Base-by-base conservation (phyloP, 805 yeast species). In the Ogataea populi-albae region DNA sequence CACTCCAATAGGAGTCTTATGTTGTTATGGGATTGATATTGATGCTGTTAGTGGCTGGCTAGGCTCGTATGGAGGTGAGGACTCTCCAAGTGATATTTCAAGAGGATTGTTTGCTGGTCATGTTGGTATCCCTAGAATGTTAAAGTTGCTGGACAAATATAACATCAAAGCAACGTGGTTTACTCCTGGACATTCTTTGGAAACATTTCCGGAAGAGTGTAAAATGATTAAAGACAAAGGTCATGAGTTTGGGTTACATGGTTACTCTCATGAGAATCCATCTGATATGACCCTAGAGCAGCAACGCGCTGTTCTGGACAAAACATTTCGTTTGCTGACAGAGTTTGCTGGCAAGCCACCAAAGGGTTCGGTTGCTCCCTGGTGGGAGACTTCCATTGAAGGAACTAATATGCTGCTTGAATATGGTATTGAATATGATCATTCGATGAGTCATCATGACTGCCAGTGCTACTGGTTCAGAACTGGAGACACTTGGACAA, bases 41-140 rank as follows among this genome's bases (percentile, higher is more conserved):
- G 66, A 62, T 40, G 66, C 66, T 6, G 66, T 62, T 19, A 52
- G 62, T 10, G 65, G 64, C 3, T 62, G 66, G 66, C 49, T 62
- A 14, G 65, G 65, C 6, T 57, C 66, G 3, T 60, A 61, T 41
- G 65, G 65, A 10, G 66, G 66, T 11, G 62, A 58, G 40, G 65
- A 62, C 35, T 54, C 62, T 12, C 50, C 57, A 17, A 61, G 55
- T 41, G 66, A 62, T 35, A 57, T 62, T 18, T 62, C 65, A 3
- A 49, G 66, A 40, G 65, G 63, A 35, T 43, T 59, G 15, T 62
- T 58, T 56, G 66, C 65, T 11, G 66, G 66, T 14, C 57, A 59
- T 25, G 56, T 61, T 16, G 66, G 66, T 20, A 54, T 61, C 11
- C 59, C 55, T n/a, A 47, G 66, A 28, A 45, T 62, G 49, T 44